Conservation (phyloP, 2,329 filamentous ascomycete genomes). For the Ceratocystis huliohia region DNA sequence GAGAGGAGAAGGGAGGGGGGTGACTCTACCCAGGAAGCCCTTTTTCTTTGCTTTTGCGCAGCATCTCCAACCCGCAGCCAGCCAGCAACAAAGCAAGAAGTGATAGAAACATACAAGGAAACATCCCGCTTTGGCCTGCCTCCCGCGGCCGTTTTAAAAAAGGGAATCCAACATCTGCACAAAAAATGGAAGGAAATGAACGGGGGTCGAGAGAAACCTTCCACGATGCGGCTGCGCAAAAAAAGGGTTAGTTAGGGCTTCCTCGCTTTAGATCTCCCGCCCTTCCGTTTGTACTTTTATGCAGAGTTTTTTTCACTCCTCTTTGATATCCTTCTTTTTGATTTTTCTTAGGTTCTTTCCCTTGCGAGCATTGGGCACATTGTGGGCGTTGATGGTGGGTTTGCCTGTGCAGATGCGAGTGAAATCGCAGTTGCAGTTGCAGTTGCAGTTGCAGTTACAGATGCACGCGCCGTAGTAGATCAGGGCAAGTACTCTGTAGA, state of each 20-base stretch:
- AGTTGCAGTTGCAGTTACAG: background rate
- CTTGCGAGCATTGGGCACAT: background rate
- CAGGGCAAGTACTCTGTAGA: conserved; percentile 10
- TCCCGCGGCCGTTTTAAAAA: background rate
- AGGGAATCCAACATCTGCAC: background rate
- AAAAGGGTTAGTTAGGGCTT: background rate
- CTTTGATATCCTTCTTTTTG: background rate
- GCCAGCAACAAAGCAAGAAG: background rate
- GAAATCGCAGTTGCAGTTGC: background rate
- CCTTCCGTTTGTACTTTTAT: background rate
- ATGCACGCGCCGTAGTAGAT: conserved; percentile 1
- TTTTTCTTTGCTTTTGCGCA: background rate
- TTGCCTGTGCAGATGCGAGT: background rate
- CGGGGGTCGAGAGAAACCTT: too few relatives aligned
- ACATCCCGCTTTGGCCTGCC: background rate
- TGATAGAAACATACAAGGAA: background rate
- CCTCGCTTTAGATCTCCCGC: background rate
- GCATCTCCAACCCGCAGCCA: background rate
- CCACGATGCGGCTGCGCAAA: background rate
- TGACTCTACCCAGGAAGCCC: background rate
- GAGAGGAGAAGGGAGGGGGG: background rate
- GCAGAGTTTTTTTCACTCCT: background rate
- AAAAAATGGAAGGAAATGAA: background rate
- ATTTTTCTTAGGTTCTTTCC: background rate
- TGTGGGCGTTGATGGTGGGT: background rate